Percentiles rank a stretch among this genome's conserved stretches.
phyloP scores from a whole-genome alignment of 2,329 filamentous ascomycete species.

The Blumeriella jaapii region DNA sequence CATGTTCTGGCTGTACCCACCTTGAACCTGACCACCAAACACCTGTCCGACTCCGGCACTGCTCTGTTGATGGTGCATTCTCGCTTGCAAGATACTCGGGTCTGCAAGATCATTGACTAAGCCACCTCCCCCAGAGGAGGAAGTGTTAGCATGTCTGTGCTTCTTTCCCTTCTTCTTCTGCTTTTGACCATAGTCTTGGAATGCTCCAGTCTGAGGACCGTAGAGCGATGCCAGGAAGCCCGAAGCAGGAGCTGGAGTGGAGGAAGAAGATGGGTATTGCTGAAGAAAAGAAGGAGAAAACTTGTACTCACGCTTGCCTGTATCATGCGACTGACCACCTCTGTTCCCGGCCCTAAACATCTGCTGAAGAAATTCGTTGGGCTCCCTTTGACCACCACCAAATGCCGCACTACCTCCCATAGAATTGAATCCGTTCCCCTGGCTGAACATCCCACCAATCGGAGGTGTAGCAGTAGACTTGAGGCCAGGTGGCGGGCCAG shows the following conservation, averaged over 20 bases:
- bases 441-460: constrained; percentile 78
- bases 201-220: constrained; percentile 72
- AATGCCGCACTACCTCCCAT: constrained; percentile 46
- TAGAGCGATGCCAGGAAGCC: constrained; percentile 87
- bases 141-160: constrained; percentile 99
- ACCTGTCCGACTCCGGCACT: constrained; percentile 80
- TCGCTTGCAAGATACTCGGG: constrained; percentile 98
- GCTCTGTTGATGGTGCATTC: constrained; percentile 77
- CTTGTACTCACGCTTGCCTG: constrained; percentile 97
- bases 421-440: constrained; percentile 76
- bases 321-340: constrained; percentile 64
- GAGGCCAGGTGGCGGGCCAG: constrained; percentile 85
- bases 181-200: constrained; percentile 88
- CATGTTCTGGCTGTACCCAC: constrained; percentile 85
- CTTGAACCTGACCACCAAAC: constrained; percentile 81
- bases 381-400: constrained; percentile 58
- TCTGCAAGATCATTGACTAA: constrained; percentile 96
- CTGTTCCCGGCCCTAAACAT: constrained; percentile 54
- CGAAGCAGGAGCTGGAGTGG: constrained; percentile 78
- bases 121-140: constrained; percentile 97
- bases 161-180: constrained; percentile 99
- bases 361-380: constrained; percentile 68
- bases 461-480: constrained; percentile 93
- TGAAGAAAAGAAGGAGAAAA: constrained; percentile 87
- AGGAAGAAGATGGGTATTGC: constrained; percentile 72